Evolutionary conservation across 108 stramenopile species (phyloP), one percentile per base, ranked within the genome.

Genomic region (Tribonema minus): DNA sequence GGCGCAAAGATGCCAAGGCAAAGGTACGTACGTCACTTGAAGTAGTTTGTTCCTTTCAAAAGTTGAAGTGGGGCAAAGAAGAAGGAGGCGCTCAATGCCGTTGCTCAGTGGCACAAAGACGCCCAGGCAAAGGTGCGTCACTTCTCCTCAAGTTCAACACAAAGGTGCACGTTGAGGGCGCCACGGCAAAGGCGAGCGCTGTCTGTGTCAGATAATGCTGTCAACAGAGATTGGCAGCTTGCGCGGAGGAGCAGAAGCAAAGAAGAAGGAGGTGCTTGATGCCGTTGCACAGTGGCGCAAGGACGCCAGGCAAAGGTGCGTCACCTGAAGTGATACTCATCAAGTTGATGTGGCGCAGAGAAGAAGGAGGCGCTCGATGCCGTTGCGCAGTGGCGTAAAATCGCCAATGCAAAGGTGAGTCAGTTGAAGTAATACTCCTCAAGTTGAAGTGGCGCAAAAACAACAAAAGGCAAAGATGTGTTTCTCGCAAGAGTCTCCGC

Each of bases 211-310:
- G n/a, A n/a, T n/a, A n/a, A n/a, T n/a, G n/a, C n/a, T n/a, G n/a
- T n/a, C n/a, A n/a, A n/a, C n/a, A n/a, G n/a, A n/a, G n/a, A n/a
- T n/a, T n/a, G n/a, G n/a, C n/a, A n/a, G n/a, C n/a, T n/a, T n/a
- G n/a, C n/a, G n/a, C n/a, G 82, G 89, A 28, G 85, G 87, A 7
- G 89, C 94, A 29, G 89, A 93, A 79, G 90, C 90, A 71, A 64
- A 88, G 58, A 97, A 96, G 86, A 90, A 89, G 70, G 90, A 89
- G 5, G 89, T 91, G 72, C 85, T 93, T 74, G 86, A 89, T 28
- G 79, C 73, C 5, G 90, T 96, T 1, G 89, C 93, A 31, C 91
- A 95, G 46, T 96, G 95, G 94, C 90, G 89, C 35, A 90, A 91
- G 35, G 72, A 87, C 9, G 91, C 75, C 54, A 76, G 58, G 40